Evolutionary conservation across 768 basidiomycete species (phyloP), one percentile per base, ranked within the genome.

Genomic region (Tremella fuciformis): DNA sequence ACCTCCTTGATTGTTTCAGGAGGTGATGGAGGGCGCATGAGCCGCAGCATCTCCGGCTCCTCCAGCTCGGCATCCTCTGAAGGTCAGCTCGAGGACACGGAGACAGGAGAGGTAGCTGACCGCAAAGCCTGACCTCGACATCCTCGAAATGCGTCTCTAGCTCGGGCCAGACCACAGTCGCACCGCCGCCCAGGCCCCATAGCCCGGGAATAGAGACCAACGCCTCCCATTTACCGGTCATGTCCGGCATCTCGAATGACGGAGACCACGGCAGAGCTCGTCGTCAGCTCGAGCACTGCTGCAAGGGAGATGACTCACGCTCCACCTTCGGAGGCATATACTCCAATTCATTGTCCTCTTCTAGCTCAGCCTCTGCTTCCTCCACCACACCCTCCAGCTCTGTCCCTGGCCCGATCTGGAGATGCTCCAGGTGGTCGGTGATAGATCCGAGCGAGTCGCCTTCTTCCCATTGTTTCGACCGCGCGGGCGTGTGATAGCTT

Each of bases 391-490:
- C 53, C 13, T 49, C 25, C 24, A 59, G 21, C 29, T 34, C 29
- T 4, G 29, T 34, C 29, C 29, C 29, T 34, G 29, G 29, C 11
- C 29, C 29, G 29, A 34, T 34, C 25, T 51, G 51, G 1, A 56
- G 16, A 13, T 53, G 61, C 47, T 55, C 54, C 22, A 57, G n/a
- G 6, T 24, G 58, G 29, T 64, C 68, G 8, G 22, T 40, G n/a
- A 66, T 64, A 47, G 49, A 59, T 2, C 58, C 71, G 50, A 68
- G 48, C 49, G 66, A 67, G 16, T 57, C 25, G 26, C 64, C 71
- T 48, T 73, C 71, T 50, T 73, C 69, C 71, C 71, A 73, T 55
- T 46, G 51, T n/a, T 34, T 57, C 0, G 42, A 29, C 9, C 57
- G 57, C 11, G 62, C 60, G 8, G 69, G 69, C 13, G 71, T 73